Conservation (phyloP, 164 flowering plant genomes). For the Magnolia changhungtana region DNA sequence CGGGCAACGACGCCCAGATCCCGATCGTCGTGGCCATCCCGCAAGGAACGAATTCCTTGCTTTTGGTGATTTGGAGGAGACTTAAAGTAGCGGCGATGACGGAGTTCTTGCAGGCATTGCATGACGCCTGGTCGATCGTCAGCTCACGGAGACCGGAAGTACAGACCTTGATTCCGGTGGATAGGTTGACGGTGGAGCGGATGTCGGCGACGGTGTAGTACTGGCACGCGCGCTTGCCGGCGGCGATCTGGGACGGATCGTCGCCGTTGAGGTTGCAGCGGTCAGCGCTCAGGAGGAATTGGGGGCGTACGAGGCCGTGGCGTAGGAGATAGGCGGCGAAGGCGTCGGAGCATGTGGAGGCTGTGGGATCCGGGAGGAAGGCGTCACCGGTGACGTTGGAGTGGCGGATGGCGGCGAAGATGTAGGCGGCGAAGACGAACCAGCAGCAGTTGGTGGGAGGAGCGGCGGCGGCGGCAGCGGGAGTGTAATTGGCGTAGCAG, state of each 20-base stretch:
- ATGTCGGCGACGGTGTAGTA: constrained; percentile 14
- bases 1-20: constrained; percentile 14
- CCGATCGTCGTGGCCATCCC: constrained; percentile 23
- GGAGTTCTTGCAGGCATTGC: constrained; percentile 12
- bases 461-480: background rate
- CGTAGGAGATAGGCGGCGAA: constrained; percentile 8
- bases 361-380: constrained; percentile 11
- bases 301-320: constrained; percentile 13
- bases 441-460: constrained; percentile 18
- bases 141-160: background rate
- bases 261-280: constrained; percentile 16
- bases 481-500: constrained; percentile 19
- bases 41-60: constrained; percentile 23
- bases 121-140: constrained; percentile 2
- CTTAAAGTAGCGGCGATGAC: constrained; percentile 6
- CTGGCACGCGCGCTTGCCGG: constrained; percentile 20
- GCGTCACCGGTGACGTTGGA: constrained; percentile 15
- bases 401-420: constrained; percentile 12
- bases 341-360: constrained; percentile 12
- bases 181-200: constrained; percentile 11
- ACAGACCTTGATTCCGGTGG: constrained; percentile 1
- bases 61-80: constrained; percentile 11
- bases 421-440: constrained; percentile 15
- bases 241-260: constrained; percentile 8
- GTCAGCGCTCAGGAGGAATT: constrained; percentile 6